phyloP scores from a whole-genome alignment of 208 protist species.

The Leishmania turanica region DNA sequence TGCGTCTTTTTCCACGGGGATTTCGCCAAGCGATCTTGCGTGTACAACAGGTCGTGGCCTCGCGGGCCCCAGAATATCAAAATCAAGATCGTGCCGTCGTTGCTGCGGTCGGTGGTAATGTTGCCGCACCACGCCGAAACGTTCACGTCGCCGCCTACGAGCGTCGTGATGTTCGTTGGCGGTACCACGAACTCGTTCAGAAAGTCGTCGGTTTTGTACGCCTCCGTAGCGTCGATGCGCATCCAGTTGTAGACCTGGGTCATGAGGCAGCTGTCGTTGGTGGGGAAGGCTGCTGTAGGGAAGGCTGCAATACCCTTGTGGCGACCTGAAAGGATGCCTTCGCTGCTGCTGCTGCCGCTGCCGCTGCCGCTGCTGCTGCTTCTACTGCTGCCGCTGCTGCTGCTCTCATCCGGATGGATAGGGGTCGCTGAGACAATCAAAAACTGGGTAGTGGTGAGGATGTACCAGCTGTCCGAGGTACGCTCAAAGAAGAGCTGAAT shows the following conservation, averaged over 20 bases:
- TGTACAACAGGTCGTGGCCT: conserved; percentile 6
- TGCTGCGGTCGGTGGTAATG: conserved; percentile 36
- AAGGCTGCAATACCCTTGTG: conserved; percentile 35
- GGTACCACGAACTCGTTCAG: conserved; percentile 47
- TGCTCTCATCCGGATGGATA: not conserved
- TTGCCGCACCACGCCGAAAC: conserved; percentile 50
- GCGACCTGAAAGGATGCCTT: not conserved
- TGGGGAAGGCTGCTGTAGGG: conserved; percentile 38
- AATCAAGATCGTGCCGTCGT: conserved; percentile 51
- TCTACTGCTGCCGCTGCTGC: not conserved
- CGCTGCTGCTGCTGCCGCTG: not conserved
- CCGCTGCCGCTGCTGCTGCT: too few species aligned
- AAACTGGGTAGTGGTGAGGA: conserved; percentile 16
- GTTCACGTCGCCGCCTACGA: conserved; percentile 36
- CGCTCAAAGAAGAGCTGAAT: conserved; percentile 9
- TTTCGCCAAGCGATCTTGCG: conserved; percentile 25
- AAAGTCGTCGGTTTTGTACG: conserved; percentile 49
- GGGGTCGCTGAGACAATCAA: conserved; percentile 25
- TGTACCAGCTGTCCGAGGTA: conserved; percentile 27
- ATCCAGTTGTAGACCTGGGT: conserved; percentile 47
- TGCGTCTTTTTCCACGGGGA: conserved; percentile 45
- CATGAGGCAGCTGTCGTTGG: conserved; percentile 49
- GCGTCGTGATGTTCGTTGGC: conserved; percentile 14
- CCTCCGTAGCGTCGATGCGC: conserved; percentile 42
- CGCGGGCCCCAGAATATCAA: conserved; percentile 43